These are phyloP conservation scores for Citeromyces siamensis DNA, from an alignment of 1,139 yeast species.

Conservation along the genomic window DNA sequence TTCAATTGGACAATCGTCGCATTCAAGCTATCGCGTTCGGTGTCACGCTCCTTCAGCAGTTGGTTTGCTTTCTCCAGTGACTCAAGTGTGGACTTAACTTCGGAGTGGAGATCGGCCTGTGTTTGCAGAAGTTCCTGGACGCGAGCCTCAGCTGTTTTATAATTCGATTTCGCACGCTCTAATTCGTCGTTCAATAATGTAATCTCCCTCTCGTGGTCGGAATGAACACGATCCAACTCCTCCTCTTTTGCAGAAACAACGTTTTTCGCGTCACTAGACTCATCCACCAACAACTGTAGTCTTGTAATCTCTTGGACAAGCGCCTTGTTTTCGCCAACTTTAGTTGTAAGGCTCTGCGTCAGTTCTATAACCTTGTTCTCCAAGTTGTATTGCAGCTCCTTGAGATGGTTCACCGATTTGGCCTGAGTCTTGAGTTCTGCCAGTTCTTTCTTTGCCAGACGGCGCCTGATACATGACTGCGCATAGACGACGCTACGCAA, in stretches of 20 bases:
- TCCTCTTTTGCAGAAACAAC: conserved; percentile 40
- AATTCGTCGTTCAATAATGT: conserved; percentile 26
- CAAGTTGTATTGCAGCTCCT: conserved; percentile 83
- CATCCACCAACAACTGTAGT: conserved; percentile 42
- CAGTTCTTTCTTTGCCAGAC: conserved; percentile 56
- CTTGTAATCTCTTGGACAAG: conserved; percentile 49
- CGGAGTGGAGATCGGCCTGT: conserved; percentile 51
- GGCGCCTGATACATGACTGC: conserved; percentile 73
- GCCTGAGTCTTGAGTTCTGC: conserved; percentile 66
- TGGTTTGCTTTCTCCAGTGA: conserved; percentile 53
- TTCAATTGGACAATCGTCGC: conserved; percentile 60
- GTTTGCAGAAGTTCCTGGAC: conserved; percentile 53
- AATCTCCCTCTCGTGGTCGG: conserved; percentile 21
- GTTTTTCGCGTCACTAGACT: conserved; percentile 45
- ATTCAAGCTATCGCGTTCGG: conserved; percentile 50
- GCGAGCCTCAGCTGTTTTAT: conserved; percentile 48
- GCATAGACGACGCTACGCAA: conserved; percentile 49
- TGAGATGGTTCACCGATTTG: conserved; percentile 77
- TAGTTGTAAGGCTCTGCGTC: conserved; percentile 70
- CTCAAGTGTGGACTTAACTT: conserved; percentile 47
- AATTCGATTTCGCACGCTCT: conserved; percentile 41
- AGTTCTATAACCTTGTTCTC: conserved; percentile 95
- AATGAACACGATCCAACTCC: conserved; percentile 27
- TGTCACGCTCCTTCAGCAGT: conserved; percentile 49
- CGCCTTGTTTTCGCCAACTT: conserved; percentile 70